These are phyloP conservation scores for Umbelopsis sp. DNA, from an alignment of 371 early-diverging fungal genomes.

Conservation along the genomic window DNA sequence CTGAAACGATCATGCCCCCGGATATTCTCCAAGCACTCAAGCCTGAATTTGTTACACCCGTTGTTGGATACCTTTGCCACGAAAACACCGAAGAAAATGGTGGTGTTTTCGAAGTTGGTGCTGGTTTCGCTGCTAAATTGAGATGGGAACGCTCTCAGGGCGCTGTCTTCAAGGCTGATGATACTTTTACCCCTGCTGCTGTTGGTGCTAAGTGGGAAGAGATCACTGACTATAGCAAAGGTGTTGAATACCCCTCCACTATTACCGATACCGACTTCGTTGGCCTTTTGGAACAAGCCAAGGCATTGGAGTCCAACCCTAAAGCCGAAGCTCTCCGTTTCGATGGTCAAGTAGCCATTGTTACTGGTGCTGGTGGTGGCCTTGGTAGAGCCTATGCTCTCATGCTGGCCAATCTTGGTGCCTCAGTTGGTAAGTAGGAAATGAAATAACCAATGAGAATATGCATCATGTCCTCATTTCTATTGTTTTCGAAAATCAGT, in stretches of 20 bases:
- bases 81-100: constrained; percentile 88
- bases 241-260: constrained; percentile 72
- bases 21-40: constrained; percentile 91
- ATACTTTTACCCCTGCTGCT: constrained; percentile 83
- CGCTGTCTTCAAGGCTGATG: constrained; percentile 90
- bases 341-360: constrained; percentile 85
- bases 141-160: constrained; percentile 94
- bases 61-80: constrained; percentile 93
- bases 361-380: constrained; percentile 94
- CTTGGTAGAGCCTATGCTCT: constrained; percentile 90
- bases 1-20: constrained; percentile 94
- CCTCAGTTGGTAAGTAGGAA: constrained; percentile 54
- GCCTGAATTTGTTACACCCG: constrained; percentile 96
- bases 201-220: constrained; percentile 75
- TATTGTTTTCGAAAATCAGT: constrained; percentile 49
- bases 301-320: constrained; percentile 62
- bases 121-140: constrained; percentile 92
- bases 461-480: constrained; percentile 7
- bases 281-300: constrained; percentile 78
- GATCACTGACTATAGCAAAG: constrained; percentile 76
- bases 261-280: constrained; percentile 88
- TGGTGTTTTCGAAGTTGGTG: constrained; percentile 91
- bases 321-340: constrained; percentile 70
- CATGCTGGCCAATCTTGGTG: constrained; percentile 81
- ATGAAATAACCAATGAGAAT: not conserved